Percentiles rank a stretch among this genome's conserved stretches.
Evolutionary conservation across 495 filamentous ascomycete genomes (phyloP).

Genomic region (Trichocladium uniseriatum): DNA sequence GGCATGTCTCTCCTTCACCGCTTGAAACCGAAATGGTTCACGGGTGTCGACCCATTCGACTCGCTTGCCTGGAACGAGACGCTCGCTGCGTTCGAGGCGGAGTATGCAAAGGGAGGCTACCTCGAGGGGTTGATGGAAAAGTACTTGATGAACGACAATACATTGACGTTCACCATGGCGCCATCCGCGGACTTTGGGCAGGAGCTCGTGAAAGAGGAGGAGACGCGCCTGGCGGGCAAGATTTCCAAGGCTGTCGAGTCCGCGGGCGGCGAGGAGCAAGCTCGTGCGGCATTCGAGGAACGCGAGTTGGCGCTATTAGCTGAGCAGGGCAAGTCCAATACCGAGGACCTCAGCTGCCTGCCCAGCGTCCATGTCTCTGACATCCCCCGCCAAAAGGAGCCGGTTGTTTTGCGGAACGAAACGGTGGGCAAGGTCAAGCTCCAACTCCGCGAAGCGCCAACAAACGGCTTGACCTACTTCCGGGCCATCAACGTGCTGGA

Average conservation of each 20-base stretch:
- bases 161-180: constrained; percentile 88
- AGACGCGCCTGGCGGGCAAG: constrained; percentile 55
- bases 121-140: constrained; percentile 80
- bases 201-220: constrained; percentile 71
- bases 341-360: constrained; percentile 76
- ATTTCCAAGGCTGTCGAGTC: constrained; percentile 57
- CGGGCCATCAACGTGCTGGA: constrained; percentile 73
- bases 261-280: constrained; percentile 61
- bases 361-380: constrained; percentile 81
- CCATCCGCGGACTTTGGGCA: constrained; percentile 64
- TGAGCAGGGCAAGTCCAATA: constrained; percentile 72
- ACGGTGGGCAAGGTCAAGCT: constrained; percentile 58
- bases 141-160: constrained; percentile 79
- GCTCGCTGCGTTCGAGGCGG: constrained; percentile 65
- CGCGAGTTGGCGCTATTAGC: constrained; percentile 72
- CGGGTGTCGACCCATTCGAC: constrained; percentile 85
- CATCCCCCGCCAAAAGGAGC: constrained; percentile 71
- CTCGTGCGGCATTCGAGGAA: constrained; percentile 55
- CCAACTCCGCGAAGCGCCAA: constrained; percentile 85
- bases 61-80: constrained; percentile 84
- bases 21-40: constrained; percentile 86
- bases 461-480: constrained; percentile 95
- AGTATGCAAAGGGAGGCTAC: constrained; percentile 63
- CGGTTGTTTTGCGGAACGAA: constrained; percentile 57
- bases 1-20: constrained; percentile 84